Evolutionary conservation across 257 asterid genomes (phyloP), one percentile per base, ranked within the genome.

Genomic region (Gentiana straminea): DNA sequence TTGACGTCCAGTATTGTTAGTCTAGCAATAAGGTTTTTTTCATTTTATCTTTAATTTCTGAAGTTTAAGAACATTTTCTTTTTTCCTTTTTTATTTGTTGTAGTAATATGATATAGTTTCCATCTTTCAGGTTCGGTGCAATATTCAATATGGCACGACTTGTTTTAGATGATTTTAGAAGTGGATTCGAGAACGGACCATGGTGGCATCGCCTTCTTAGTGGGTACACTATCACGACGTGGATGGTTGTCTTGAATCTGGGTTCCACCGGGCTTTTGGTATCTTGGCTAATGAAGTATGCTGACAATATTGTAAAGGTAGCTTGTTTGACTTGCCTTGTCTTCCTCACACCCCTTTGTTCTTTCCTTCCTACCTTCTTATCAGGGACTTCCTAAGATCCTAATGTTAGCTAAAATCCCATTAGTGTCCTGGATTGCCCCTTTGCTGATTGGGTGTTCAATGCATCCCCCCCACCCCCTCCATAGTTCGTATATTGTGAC

Each of bases 271-370:
- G 99, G 49, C 86, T 92, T 60, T 52, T 88, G 13, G 99, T 92
- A 56, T 92, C 97, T 11, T 92, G 97, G 99, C 70, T 92, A 69
- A 91, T 91, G 98, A 92, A 92, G 78, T 88, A 83, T 55, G 97
- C 98, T 0, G 97, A 92, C 84, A 92, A 92, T 69, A 92, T 92
- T 59, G 94, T 92, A 44, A 92, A 92, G 98, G 95, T 91, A 69
- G 58, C 35, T 33, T 4, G 52, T 59, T 34, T 52, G 57, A 51
- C 33, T 58, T 52, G 57, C 52, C 33, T 12, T 52, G 35, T 13
- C 47, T 8, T 34, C 52, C 4, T 35, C 49, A 35, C 57, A 0
- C 10, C 35, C 37, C 53, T 12, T 52, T 45, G 13, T 50, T 7
- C 24, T 55, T 41, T 15, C 38, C 41, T 35, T 35, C 24, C 24